Conservation (phyloP, 108 stramenopile species). For the Nitzschia sp. region DNA sequence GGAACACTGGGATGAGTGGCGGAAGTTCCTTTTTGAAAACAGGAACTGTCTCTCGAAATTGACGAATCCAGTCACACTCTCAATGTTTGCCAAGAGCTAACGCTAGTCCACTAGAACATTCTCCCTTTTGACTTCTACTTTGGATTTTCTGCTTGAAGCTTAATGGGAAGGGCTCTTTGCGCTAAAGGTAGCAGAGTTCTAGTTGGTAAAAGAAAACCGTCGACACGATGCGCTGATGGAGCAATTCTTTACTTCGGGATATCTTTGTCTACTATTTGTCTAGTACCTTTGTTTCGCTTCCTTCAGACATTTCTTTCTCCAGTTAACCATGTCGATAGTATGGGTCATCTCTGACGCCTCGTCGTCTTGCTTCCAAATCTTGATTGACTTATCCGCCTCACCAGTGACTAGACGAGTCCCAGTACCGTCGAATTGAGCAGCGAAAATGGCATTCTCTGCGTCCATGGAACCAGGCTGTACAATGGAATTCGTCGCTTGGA, state of each 20-base stretch:
- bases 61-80: background rate
- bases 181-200: no score
- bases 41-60: conserved; percentile 8
- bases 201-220: no score
- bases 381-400: conserved; percentile 99
- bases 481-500: conserved; percentile 83
- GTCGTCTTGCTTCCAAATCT: conserved; percentile 98
- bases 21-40: conserved; percentile 53
- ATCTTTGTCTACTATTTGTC: no score
- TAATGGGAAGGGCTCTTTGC: no score
- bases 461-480: conserved; percentile 98
- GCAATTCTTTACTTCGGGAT: no score
- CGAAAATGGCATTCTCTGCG: conserved; percentile 96
- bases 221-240: no score
- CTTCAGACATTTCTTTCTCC: conserved; percentile 92
- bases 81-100: conserved; percentile 12
- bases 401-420: conserved; percentile 97
- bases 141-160: no score
- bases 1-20: conserved; percentile 66
- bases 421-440: conserved; percentile 92
- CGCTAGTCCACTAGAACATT: conserved; percentile 1
- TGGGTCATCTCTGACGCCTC: conserved; percentile 89
- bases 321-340: conserved; percentile 95
- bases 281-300: conserved; percentile 79
- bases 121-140: no score